A percentile compares a stretch with the other conserved stretches of the same genome.
phyloP scores from a whole-genome alignment of 495 filamentous ascomycete species.

The Neurospora tetrasperma region DNA sequence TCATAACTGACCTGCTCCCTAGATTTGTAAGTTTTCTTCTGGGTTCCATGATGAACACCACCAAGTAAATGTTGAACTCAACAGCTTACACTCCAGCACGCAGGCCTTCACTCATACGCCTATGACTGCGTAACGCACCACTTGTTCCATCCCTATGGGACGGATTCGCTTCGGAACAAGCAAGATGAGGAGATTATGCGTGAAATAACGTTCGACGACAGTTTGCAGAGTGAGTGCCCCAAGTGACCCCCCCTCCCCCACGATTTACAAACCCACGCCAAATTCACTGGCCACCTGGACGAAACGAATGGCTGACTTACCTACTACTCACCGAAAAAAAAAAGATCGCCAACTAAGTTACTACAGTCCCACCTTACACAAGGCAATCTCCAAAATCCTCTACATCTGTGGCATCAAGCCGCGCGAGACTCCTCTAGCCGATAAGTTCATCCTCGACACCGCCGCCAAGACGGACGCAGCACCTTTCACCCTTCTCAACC shows the following conservation, averaged over 20 bases:
- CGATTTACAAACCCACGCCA: neutral
- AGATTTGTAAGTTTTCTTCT: neutral
- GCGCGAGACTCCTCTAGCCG: conserved; percentile 35
- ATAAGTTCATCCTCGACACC: conserved; percentile 32
- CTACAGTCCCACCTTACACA: conserved; percentile 31
- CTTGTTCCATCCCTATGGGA: conserved; percentile 51
- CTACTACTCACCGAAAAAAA: neutral
- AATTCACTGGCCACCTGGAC: neutral
- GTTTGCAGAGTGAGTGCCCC: conserved; percentile 43
- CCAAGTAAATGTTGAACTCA: neutral
- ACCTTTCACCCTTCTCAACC: conserved; percentile 35
- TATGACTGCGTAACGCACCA: conserved; percentile 57
- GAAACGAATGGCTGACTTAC: neutral
- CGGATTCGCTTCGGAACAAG: conserved; percentile 40
- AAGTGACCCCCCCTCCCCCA: neutral
- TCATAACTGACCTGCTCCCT: neutral
- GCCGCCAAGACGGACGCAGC: conserved; percentile 23
- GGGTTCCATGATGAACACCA: neutral
- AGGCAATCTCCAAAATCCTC: conserved; percentile 26
- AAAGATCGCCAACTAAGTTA: conserved; percentile 34
- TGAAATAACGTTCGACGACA: conserved; percentile 54
- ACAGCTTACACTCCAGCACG: neutral
- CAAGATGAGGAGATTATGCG: conserved; percentile 52
- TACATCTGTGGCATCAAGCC: conserved; percentile 31
- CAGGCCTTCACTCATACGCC: conserved; percentile 48